A percentile compares a stretch with the other conserved stretches of the same genome.
These are phyloP conservation scores for Malania oleifera DNA, from an alignment of 164 flowering plant genomes.

Conservation along the genomic window DNA sequence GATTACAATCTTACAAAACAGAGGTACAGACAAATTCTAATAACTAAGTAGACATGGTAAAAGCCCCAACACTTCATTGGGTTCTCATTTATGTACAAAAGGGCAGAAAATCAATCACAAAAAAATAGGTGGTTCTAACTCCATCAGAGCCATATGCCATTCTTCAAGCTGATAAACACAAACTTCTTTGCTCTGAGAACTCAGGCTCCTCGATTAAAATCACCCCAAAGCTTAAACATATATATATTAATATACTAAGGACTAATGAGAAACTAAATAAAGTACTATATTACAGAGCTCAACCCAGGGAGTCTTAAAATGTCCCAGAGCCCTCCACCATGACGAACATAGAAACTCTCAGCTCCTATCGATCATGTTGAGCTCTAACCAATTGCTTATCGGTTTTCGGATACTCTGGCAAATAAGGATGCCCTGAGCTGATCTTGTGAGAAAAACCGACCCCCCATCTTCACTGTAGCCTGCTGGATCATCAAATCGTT, in stretches of 20 bases:
- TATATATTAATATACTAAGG: neutral
- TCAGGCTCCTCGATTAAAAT: neutral
- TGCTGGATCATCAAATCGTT: constrained; percentile 92
- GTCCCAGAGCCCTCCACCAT: constrained; percentile 13
- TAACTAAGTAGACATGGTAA: neutral
- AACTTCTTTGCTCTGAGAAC: too few species aligned
- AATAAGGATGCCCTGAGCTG: constrained; percentile 58
- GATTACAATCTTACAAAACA: too few species aligned
- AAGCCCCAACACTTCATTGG: neutral
- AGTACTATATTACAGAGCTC: constrained; percentile 12
- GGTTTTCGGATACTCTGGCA: constrained; percentile 36
- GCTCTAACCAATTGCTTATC: constrained; percentile 8
- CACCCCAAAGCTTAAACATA: neutral
- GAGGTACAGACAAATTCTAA: too few species aligned
- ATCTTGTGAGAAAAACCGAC: constrained; percentile 59
- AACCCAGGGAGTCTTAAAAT: constrained; percentile 24
- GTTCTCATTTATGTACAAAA: constrained; percentile 7
- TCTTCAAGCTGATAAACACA: too few species aligned
- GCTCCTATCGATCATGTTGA: constrained; percentile 19
- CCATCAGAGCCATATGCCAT: too few species aligned
- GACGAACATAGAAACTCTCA: neutral
- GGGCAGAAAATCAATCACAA: neutral
- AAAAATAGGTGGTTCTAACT: neutral
- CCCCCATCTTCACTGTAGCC: constrained; percentile 76
- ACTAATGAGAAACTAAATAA: neutral